phyloP scores from a whole-genome alignment of 805 yeast species.

The Lachancea thermotolerans region DNA sequence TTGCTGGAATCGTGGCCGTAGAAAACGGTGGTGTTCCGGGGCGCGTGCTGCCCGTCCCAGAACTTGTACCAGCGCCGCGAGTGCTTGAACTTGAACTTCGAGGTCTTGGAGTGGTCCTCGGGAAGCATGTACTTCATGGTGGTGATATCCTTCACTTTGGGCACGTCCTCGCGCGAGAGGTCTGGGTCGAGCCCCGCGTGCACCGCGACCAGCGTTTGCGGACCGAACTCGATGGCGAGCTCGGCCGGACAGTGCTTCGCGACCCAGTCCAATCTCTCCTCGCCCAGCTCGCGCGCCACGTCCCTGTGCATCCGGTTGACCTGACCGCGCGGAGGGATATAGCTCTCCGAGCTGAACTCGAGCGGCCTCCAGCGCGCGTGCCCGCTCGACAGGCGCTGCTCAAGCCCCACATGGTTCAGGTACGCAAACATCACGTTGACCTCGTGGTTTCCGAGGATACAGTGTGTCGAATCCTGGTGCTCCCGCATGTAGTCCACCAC shows the following conservation, averaged over 20 bases:
- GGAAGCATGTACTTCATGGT: slow-evolving; percentile 65
- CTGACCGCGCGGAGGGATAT: slow-evolving; percentile 15
- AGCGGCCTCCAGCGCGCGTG: slow-evolving; percentile 10
- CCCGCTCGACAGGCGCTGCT: slow-evolving; percentile 28
- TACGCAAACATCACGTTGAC: slow-evolving; percentile 52
- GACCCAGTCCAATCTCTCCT: slow-evolving; percentile 12
- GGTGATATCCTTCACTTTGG: slow-evolving; percentile 57
- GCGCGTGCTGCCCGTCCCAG: slow-evolving; percentile 37
- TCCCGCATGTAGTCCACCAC: slow-evolving; percentile 62
- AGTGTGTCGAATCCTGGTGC: slow-evolving; percentile 44
- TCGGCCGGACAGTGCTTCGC: slow-evolving; percentile 19
- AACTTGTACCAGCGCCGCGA: slow-evolving; percentile 51
- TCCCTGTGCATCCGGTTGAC: slow-evolving; percentile 16
- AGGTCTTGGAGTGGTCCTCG: slow-evolving; percentile 46
- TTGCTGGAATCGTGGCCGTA: slow-evolving; percentile 88
- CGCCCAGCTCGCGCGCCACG: slow-evolving; percentile 21
- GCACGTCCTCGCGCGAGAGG: slow-evolving; percentile 28
- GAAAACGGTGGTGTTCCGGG: slow-evolving; percentile 39
- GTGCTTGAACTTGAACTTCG: slow-evolving; percentile 19
- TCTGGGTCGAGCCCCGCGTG: slow-evolving; percentile 83
- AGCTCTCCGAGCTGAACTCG: slow-evolving; percentile 13
- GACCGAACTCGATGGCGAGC: slow-evolving; percentile 13
- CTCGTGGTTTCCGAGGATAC: slow-evolving; percentile 89
- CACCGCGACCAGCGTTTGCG: slow-evolving; percentile 42
- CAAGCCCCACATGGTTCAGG: slow-evolving; percentile 39